A percentile compares a stretch with the other conserved stretches of the same genome.
Evolutionary conservation across 148 eudicot species (phyloP).

Genomic region (Amaranthus hypochondriacus): DNA sequence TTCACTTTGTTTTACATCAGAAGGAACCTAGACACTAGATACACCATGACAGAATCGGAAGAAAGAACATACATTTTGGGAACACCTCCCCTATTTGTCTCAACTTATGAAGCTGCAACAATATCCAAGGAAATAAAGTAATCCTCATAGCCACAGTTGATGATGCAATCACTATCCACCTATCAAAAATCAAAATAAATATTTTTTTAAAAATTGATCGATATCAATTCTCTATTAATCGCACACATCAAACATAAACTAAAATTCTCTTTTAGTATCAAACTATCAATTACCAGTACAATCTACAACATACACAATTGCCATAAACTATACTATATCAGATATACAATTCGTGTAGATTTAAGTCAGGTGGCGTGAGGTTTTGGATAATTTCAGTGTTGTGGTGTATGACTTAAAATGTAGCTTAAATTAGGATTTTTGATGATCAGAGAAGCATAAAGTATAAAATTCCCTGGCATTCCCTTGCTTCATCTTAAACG

Average conservation of each 20-base stretch:
- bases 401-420: too few relatives aligned
- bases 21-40: background rate
- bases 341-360: too few relatives aligned
- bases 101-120: slow-evolving; percentile 63
- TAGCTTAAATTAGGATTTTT: too few relatives aligned
- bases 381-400: too few relatives aligned
- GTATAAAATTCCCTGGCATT: too few relatives aligned
- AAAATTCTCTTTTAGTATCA: background rate
- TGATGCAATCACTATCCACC: slow-evolving; percentile 72
- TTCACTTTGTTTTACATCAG: background rate
- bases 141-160: slow-evolving; percentile 70
- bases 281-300: background rate
- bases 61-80: slow-evolving; percentile 65
- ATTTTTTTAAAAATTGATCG: too few relatives aligned
- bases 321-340: too few relatives aligned
- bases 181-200: slow-evolving; percentile 23
- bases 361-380: too few relatives aligned
- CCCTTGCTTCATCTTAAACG: too few relatives aligned
- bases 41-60: background rate
- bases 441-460: too few relatives aligned
- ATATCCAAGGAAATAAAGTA: slow-evolving; percentile 50
- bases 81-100: slow-evolving; percentile 45
- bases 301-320: background rate
- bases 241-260: background rate
- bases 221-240: background rate